Evolutionary conservation across 371 early-diverging fungal genomes (phyloP), one percentile per base, ranked within the genome.

Genomic region (Mucor saturninus): DNA sequence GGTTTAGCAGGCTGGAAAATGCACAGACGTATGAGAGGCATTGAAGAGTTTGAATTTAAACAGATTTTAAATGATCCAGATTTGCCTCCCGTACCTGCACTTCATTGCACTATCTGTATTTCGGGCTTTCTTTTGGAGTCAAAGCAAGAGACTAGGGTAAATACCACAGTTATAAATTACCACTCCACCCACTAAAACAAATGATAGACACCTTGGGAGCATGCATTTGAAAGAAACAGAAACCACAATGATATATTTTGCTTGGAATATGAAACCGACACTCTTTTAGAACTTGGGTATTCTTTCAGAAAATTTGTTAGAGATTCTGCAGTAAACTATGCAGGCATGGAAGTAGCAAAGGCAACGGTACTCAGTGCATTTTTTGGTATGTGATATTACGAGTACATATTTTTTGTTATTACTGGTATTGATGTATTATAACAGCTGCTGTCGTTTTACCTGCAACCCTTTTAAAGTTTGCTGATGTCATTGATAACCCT

Each of bases 391-490:
- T 50, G 1, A 21, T 21, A 21, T 2, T n/a, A 35, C 35, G 4
- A 15, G 7, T 15, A 50, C 14, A 6, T 48, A 35, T 35, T 35
- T 35, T 35, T 21, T 21, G 21, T 21, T 21, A 21, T 21, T 35
- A 35, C 35, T 6, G 8, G 6, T 6, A 40, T 46, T 30, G 5
- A 43, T 45, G 30, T 53, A 11, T 51, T 38, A 14, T 48, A 61
- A 81, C 93, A 71, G 89, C 92, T 42, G 95, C 95, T 8, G 83
- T 97, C 21, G 87, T 93, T 4, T 84, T 94, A 49, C 98, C 87
- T 9, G 83, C 79, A 2, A 83, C 83, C 8, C 56, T 85, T 8
- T 45, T 87, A n/a, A 84, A 82, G 48, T 49, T 77, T 10, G 79
- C 81, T 5, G 85, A 87, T 63, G 76, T 81, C 13, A 74, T 87